Evolutionary conservation across 805 yeast species (phyloP), one percentile per base, ranked within the genome.

Genomic region (Candida methanosorbosa): DNA sequence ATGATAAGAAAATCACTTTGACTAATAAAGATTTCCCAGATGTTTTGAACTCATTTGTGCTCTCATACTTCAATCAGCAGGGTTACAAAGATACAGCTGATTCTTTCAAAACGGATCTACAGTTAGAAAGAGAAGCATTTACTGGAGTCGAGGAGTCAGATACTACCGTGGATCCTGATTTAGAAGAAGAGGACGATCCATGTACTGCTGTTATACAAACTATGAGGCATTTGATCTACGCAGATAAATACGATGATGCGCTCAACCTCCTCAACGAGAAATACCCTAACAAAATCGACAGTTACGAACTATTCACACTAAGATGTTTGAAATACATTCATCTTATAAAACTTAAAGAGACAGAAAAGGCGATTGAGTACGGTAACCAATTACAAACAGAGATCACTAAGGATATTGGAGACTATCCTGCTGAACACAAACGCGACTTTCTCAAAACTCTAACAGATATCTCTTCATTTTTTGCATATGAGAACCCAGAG

Each of bases 21-120:
- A 21, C 30, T 19, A 35, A 37, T 30, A 23, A 49, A 36, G 54
- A 53, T 21, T 38, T 53, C 4, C 49, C 52, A 13, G 37, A 30
- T 11, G 33, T 56, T 8, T 48, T 65, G 32, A 57, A 58, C 29
- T 44, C 54, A 17, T 53, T 68, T 27, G 61, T 70, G 4, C 42
- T 60, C n/a, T 55, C 65, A 12, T 78, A 77, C 48, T 65, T 80
- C 26, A 61, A 66, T n/a, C 74, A 76, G 46, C 66, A 68, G 35
- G 86, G 86, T 3, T 70, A 66, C 44, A 61, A 64, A 21, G 74
- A 73, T 36, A 69, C 75, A 3, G 70, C 75, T 2, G 61, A 61
- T 38, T 70, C 75, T 0, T 71, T 80, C 38, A 54, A 63, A 17
- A 51, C 58, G 25, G 85, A 78, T 41, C 44, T 70, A 21, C 42